These are phyloP conservation scores for Picea abies DNA, from an alignment of 83 land plant species.

Conservation along the genomic window DNA sequence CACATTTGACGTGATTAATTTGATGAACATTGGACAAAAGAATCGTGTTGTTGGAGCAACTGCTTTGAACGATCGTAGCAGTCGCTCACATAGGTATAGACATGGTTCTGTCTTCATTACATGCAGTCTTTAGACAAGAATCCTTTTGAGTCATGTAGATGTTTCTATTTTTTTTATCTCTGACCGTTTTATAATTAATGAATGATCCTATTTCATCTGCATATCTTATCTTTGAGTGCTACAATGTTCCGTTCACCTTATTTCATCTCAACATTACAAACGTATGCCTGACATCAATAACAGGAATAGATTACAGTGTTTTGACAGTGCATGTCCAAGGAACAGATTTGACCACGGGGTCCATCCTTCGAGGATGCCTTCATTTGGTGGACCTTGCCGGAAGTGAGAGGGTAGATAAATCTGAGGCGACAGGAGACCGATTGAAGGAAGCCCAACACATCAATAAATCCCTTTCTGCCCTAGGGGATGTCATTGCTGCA, in stretches of 20 bases:
- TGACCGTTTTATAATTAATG: neutral
- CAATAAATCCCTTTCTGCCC: conserved; percentile 39
- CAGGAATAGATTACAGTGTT: conserved; percentile 23
- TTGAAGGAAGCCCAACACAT: conserved; percentile 51
- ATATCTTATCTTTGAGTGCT: neutral
- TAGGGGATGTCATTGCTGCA: conserved; percentile 51
- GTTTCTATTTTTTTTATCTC: neutral
- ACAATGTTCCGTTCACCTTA: neutral
- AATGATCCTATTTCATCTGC: neutral
- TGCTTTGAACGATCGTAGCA: conserved; percentile 66
- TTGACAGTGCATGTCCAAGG: conserved; percentile 50
- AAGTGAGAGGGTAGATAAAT: conserved; percentile 44
- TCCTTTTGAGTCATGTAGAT: neutral
- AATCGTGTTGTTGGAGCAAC: conserved; percentile 71
- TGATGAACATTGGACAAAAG: conserved; percentile 67
- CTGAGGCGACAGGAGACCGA: conserved; percentile 31
- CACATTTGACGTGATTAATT: conserved; percentile 53
- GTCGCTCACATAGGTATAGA: conserved; percentile 72
- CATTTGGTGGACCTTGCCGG: conserved; percentile 59
- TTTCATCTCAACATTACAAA: neutral
- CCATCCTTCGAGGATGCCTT: conserved; percentile 42
- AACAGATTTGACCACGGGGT: conserved; percentile 33
- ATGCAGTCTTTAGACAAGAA: neutral
- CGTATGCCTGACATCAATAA: neutral
- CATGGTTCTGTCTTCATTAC: neutral